A percentile compares a stretch with the other conserved stretches of the same genome.
Evolutionary conservation across 2,329 filamentous ascomycete genomes (phyloP).

Genomic region (Aspergillus arachidicola): DNA sequence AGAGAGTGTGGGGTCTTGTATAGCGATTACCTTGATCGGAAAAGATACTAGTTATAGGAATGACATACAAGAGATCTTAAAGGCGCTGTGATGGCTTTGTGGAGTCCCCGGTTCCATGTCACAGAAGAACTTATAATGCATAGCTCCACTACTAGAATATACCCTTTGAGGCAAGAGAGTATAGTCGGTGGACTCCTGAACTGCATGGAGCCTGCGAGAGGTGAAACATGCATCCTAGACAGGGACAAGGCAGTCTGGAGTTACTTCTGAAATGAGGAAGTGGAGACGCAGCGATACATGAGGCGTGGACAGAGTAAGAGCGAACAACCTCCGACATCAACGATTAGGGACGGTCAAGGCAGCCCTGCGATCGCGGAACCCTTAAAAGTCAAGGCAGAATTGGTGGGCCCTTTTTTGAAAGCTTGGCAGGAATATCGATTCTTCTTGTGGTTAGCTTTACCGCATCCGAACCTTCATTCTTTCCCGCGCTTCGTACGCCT

Average conservation of each 20-base stretch:
- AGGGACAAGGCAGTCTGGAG: background rate
- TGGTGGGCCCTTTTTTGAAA: background rate
- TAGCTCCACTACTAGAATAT: background rate
- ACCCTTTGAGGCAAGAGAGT: background rate
- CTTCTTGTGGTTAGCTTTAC: background rate
- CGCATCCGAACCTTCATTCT: too few relatives aligned
- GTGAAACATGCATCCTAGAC: background rate
- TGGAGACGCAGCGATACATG: background rate
- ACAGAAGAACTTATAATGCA: background rate
- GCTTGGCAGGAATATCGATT: background rate
- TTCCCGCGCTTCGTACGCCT: background rate
- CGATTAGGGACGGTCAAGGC: background rate
- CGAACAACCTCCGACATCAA: background rate
- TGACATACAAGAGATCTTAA: background rate
- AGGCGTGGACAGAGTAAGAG: background rate
- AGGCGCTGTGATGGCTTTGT: background rate
- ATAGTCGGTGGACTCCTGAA: background rate
- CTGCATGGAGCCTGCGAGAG: background rate
- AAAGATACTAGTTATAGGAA: background rate
- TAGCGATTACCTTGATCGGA: background rate
- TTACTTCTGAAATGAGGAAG: background rate
- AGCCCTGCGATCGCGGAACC: background rate
- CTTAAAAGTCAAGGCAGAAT: constrained; percentile 1
- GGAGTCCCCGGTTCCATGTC: background rate
- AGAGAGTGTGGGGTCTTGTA: background rate